These are phyloP conservation scores for Lecanicillium sp. DNA, from an alignment of 2,329 filamentous ascomycete genomes.

Conservation along the genomic window DNA sequence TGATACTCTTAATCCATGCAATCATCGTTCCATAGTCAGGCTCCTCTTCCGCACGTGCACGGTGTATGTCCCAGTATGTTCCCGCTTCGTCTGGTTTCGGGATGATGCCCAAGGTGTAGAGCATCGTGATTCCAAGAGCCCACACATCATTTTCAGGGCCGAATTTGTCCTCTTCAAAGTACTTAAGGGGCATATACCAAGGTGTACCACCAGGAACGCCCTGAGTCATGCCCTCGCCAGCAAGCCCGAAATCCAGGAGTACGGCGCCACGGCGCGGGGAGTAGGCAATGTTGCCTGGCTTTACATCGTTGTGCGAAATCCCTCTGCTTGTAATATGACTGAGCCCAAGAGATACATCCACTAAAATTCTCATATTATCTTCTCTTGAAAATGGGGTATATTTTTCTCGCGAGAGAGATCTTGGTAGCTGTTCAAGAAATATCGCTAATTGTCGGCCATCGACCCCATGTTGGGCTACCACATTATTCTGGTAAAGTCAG, in stretches of 20 bases:
- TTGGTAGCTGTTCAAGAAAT: too few relatives aligned
- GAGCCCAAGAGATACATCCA: too few relatives aligned
- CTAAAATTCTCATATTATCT: too few relatives aligned
- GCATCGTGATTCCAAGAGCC: constrained; percentile 5
- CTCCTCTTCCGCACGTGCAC: too few relatives aligned
- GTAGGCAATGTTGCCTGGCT: constrained; percentile 8
- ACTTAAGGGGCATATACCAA: constrained; percentile 10
- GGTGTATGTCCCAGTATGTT: neutral
- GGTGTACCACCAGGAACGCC: constrained; percentile 6
- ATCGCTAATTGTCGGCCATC: too few relatives aligned
- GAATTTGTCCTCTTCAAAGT: neutral
- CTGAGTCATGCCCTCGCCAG: neutral
- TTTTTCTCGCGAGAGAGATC: too few relatives aligned
- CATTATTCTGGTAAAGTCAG: too few relatives aligned
- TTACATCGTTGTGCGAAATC: constrained; percentile 9
- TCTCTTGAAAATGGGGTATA: too few relatives aligned
- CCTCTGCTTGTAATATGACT: too few relatives aligned
- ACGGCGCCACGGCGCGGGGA: constrained; percentile 4
- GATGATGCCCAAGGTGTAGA: neutral
- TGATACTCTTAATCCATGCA: too few relatives aligned
- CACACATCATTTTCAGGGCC: constrained; percentile 1
- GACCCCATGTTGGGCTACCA: too few relatives aligned
- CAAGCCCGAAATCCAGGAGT: constrained; percentile 9
- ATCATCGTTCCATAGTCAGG: too few relatives aligned
- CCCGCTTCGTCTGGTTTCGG: neutral